These are phyloP conservation scores for Metahyphopichia silvanorum DNA, from an alignment of 805 yeast genomes.

Conservation along the genomic window DNA sequence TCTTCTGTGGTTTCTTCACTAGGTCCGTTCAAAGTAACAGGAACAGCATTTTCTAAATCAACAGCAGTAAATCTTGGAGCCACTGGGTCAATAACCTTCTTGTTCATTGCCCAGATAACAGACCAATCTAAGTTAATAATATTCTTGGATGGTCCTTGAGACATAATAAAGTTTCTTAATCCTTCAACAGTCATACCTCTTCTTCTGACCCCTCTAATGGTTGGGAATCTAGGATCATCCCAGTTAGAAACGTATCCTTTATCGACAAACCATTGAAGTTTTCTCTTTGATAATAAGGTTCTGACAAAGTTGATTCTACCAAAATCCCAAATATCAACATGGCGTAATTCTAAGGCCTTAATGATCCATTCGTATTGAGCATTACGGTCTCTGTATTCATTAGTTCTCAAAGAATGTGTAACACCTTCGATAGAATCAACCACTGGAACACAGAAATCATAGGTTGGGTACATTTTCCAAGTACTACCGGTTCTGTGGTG, in stretches of 20 bases:
- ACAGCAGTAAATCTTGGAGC: conserved; percentile 95
- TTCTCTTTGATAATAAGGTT: conserved; percentile 93
- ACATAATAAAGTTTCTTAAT: conserved; percentile 83
- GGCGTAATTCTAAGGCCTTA: conserved; percentile 74
- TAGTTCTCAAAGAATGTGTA: conserved; percentile 96
- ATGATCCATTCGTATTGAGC: conserved; percentile 98
- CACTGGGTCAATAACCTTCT: conserved; percentile 93
- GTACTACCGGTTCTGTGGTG: conserved; percentile 92
- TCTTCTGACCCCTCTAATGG: conserved; percentile 98
- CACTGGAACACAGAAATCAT: conserved; percentile 97
- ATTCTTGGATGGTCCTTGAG: conserved; percentile 98
- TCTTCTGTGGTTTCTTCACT: conserved; percentile 58
- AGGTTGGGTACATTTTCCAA: conserved; percentile 98
- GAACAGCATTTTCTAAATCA: conserved; percentile 60
- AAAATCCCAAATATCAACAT: conserved; percentile 97
- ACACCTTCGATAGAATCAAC: conserved; percentile 97
- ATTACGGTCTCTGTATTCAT: conserved; percentile 98
- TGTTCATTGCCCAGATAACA: conserved; percentile 95
- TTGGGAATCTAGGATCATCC: conserved; percentile 99
- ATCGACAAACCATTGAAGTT: conserved; percentile 99
- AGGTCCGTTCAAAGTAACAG: conserved; percentile 71
- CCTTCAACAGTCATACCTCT: conserved; percentile 99
- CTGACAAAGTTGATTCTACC: conserved; percentile 96
- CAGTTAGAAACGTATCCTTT: conserved; percentile 82
- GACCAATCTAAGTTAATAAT: conserved; percentile 97